Conservation (phyloP, 805 yeast species). For the Candida gorgasii region DNA sequence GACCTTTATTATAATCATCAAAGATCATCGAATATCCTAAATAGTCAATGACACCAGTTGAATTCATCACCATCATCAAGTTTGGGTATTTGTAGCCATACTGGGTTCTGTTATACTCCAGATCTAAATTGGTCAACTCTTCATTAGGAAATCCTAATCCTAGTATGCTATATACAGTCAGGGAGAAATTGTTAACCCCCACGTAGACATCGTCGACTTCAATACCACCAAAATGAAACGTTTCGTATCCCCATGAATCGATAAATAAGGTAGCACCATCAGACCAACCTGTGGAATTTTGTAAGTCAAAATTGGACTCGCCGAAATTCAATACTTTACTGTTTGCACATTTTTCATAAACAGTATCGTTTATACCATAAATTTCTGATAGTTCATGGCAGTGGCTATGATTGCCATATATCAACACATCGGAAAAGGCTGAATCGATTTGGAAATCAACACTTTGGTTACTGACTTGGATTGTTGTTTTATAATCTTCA, state of each 20-base stretch:
- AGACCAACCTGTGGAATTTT: background rate
- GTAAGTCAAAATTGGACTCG: background rate
- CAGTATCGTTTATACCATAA: background rate
- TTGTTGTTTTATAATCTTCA: background rate
- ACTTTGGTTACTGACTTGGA: background rate
- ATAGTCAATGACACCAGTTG: background rate
- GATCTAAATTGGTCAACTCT: constrained; percentile 13
- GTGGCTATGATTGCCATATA: background rate
- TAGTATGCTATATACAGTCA: constrained; percentile 12
- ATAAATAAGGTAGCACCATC: background rate
- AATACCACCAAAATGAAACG: background rate
- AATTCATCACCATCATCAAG: background rate
- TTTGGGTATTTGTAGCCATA: constrained; percentile 1
- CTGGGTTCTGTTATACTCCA: constrained; percentile 24
- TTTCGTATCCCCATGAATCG: background rate
- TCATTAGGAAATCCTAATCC: constrained; percentile 14
- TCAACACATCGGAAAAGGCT: background rate
- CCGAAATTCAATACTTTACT: background rate
- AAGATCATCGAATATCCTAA: constrained; percentile 32
- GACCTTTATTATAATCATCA: constrained; percentile 19
- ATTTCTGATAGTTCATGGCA: background rate
- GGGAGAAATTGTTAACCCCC: constrained; percentile 6
- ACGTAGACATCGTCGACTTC: background rate
- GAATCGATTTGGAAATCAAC: constrained; percentile 3
- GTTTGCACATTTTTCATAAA: background rate